Base-by-base conservation (phyloP, 2,329 filamentous ascomycete species). In the Aspergillus eucalypticola region DNA sequence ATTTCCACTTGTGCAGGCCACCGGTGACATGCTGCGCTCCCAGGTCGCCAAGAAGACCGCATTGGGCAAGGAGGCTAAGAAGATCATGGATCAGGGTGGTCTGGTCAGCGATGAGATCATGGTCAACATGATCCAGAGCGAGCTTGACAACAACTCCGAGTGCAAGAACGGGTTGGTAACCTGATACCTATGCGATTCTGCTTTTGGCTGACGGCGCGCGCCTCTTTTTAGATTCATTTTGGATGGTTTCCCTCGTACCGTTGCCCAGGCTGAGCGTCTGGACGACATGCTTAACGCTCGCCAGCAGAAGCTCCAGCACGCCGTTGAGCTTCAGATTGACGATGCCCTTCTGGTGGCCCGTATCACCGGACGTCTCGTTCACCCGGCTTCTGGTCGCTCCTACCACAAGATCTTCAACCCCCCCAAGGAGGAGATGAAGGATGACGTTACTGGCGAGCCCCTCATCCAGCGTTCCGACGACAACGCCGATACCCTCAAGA, bases 341-440 rank as follows among this genome's bases (percentile, higher is more conserved):
- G 95, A 98, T 76, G 86, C 86, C 44, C 89, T 99, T 60, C 88
- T 99, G 61, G 94, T 99, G 64, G 89, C 93, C 68, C 91, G 95
- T 74, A 98, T 99, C 79, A 99, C 95, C 63, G 95, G 95, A 73
- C 94, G 95, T 73, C 85, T 99, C 64, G 84, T 99, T 71, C 95
- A 99, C 85, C 94, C 94, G 60, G 94, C 94, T 55, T 97, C 93
- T 59, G 95, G 95, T 67, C 92, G 95, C 74, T 92, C 91, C 69
- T 99, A 99, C 84, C 95, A 99, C 88, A 95, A 90, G 81, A 90
- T 95, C 79, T 99, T 99, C 88, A 98, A 97, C 87, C 95, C 95
- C 54, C 95, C 95, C 72, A 96, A 97, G 87, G 81, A 87, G 71
- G 73, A 86, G 67, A 98, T 98, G 95, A 96, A 88, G 76, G 95